These are phyloP conservation scores for Serpula lacrymans DNA, from an alignment of 768 basidiomycete genomes.

Conservation along the genomic window DNA sequence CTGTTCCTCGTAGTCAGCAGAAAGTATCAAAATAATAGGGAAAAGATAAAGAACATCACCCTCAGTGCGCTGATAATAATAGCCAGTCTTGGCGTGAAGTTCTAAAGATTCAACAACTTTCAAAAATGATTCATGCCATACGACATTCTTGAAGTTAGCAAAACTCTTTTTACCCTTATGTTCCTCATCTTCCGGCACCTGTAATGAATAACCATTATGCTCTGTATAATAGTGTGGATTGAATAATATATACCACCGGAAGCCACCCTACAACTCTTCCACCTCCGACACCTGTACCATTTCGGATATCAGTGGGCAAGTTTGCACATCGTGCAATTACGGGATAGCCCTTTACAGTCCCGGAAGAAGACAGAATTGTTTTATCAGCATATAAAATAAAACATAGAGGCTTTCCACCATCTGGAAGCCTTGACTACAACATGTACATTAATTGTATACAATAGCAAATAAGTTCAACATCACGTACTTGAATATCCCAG, in stretches of 20 bases:
- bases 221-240: not conserved
- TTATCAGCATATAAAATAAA: conserved; percentile 41
- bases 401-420: conserved; percentile 20
- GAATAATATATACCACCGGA: conserved; percentile 27
- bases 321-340: conserved; percentile 31
- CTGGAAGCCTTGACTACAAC: conserved; percentile 3
- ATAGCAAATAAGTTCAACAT: too few relatives aligned
- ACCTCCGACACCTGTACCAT: conserved; percentile 31
- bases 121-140: conserved; percentile 11
- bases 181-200: conserved; percentile 6
- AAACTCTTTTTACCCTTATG: conserved; percentile 2
- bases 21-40: conserved; percentile 28
- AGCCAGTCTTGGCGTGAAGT: conserved; percentile 3
- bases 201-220: not conserved
- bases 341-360: conserved; percentile 35
- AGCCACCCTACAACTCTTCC: conserved; percentile 36
- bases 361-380: conserved; percentile 35
- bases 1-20: conserved; percentile 46
- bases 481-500: conserved; percentile 36
- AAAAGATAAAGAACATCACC: conserved; percentile 23
- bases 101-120: conserved; percentile 4
- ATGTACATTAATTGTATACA: too few relatives aligned
- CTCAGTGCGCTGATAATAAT: conserved; percentile 27
- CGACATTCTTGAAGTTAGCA: conserved; percentile 9
- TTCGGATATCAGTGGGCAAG: conserved; percentile 27